A percentile compares a stretch with the other conserved stretches of the same genome.
Conservation (phyloP, 441 rosid species). For the Cnidoscolus chayamansa region DNA sequence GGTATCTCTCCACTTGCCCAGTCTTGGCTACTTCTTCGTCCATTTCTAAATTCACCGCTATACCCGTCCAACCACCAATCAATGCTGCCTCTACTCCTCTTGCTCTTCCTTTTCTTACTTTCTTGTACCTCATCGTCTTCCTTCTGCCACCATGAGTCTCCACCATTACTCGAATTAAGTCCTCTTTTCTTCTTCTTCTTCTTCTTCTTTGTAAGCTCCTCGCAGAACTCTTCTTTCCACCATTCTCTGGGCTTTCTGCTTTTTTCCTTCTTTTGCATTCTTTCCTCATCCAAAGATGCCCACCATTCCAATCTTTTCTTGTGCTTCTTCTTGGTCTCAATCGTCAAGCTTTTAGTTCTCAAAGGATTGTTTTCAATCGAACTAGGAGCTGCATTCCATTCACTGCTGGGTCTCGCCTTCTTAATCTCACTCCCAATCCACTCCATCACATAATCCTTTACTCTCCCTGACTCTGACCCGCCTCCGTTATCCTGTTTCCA, state of each 20-base stretch:
- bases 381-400: conserved; percentile 41
- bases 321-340: conserved; percentile 40
- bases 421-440: conserved; percentile 90
- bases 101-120: conserved; percentile 46
- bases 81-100: conserved; percentile 54
- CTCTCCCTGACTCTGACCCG: conserved; percentile 63
- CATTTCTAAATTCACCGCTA: conserved; percentile 56
- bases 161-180: conserved; percentile 32
- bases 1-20: conserved; percentile 63
- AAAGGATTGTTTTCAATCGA: conserved; percentile 28
- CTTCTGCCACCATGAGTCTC: conserved; percentile 69
- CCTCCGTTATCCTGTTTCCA: conserved; percentile 80
- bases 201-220: conserved; percentile 66
- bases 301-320: conserved; percentile 36
- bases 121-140: conserved; percentile 44
- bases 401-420: conserved; percentile 64
- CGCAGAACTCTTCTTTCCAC: conserved; percentile 97
- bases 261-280: conserved; percentile 41
- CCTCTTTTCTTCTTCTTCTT: conserved; percentile 59
- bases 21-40: conserved; percentile 60
- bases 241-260: conserved; percentile 77
- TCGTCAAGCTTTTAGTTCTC: conserved; percentile 30
- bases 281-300: conserved; percentile 32
- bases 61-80: conserved; percentile 85
- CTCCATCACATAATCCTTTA: conserved; percentile 88